A percentile compares a stretch with the other conserved stretches of the same genome.
These are phyloP conservation scores for Thermothielavioides terrestris DNA, from an alignment of 495 filamentous ascomycete genomes.

Conservation along the genomic window DNA sequence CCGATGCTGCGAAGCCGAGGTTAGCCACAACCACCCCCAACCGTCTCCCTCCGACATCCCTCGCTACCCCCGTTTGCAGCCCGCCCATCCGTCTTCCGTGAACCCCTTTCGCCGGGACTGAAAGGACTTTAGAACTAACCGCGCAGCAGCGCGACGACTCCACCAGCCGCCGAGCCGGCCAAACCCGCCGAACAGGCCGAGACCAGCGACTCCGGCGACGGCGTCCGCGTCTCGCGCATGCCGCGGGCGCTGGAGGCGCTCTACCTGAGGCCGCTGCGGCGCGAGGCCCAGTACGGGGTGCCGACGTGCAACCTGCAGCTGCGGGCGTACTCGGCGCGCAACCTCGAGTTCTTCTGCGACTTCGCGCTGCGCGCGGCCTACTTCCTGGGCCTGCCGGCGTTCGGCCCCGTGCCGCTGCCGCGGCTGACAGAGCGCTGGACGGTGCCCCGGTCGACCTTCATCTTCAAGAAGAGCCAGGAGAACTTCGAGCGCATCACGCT, in stretches of 20 bases:
- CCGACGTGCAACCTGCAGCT: conserved; percentile 87
- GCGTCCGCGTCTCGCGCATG: conserved; percentile 16
- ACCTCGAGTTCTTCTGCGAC: conserved; percentile 90
- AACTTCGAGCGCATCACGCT: conserved; percentile 91
- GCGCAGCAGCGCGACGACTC: not conserved
- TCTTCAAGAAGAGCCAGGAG: conserved; percentile 95
- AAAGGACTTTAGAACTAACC: conserved; percentile 4
- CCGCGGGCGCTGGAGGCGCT: conserved; percentile 53
- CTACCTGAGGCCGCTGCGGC: conserved; percentile 77
- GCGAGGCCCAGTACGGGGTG: conserved; percentile 60
- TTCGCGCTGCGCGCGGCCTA: conserved; percentile 93
- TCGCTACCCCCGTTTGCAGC: not conserved
- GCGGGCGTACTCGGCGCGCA: conserved; percentile 81
- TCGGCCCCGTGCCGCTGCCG: conserved; percentile 82
- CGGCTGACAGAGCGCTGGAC: conserved; percentile 86
- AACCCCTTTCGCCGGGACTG: not conserved
- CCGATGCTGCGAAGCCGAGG: not conserved
- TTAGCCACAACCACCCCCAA: no score
- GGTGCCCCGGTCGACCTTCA: conserved; percentile 79
- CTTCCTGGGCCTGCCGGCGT: conserved; percentile 79
- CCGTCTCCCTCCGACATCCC: no score
- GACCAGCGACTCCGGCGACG: not conserved
- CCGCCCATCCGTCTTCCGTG: not conserved
- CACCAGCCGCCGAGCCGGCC: not conserved
- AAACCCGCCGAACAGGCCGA: not conserved